Evolutionary conservation across 805 yeast genomes (phyloP).

Genomic region (Metschnikowia proteae): DNA sequence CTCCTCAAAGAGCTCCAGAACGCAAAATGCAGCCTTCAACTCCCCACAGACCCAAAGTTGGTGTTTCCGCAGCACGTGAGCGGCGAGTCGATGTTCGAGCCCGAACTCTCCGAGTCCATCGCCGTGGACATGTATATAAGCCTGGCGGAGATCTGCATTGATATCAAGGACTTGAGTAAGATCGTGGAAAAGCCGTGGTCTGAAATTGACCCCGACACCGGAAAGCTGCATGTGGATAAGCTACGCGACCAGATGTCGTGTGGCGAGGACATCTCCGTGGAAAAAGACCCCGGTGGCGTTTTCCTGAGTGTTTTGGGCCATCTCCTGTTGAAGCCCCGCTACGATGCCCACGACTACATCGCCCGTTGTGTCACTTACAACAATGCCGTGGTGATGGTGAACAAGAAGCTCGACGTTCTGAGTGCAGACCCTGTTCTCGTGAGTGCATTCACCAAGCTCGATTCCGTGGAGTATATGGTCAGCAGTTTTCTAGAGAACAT

Average conservation of each 20-base stretch:
- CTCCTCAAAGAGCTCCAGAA: conserved; percentile 23
- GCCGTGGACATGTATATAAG: conserved; percentile 56
- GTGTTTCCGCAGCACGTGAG: conserved; percentile 57
- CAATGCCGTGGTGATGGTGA: conserved; percentile 56
- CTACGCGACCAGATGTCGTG: conserved; percentile 51
- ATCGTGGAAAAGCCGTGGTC: conserved; percentile 64
- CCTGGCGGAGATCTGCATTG: conserved; percentile 62
- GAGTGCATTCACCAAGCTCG: conserved; percentile 60
- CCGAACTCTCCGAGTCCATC: conserved; percentile 44
- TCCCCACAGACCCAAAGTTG: conserved; percentile 50
- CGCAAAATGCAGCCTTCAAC: conserved; percentile 32
- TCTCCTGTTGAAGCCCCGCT: conserved; percentile 27
- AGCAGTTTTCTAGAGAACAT: conserved; percentile 27
- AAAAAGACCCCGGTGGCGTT: conserved; percentile 10
- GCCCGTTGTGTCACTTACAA: conserved; percentile 62
- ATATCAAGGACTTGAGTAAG: conserved; percentile 47
- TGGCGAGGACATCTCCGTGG: conserved; percentile 11
- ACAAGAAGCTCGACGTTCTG: conserved; percentile 54
- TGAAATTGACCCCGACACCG: conserved; percentile 40
- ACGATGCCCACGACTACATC: conserved; percentile 46
- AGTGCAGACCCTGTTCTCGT: conserved; percentile 67
- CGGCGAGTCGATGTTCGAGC: conserved; percentile 37
- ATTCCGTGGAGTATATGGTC: conserved; percentile 52
- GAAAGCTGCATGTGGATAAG: conserved; percentile 55
- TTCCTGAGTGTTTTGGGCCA: conserved; percentile 24